A percentile compares a stretch with the other conserved stretches of the same genome.
These are phyloP conservation scores for Wickerhamomyces tratensis DNA, from an alignment of 805 yeast genomes.

Conservation along the genomic window DNA sequence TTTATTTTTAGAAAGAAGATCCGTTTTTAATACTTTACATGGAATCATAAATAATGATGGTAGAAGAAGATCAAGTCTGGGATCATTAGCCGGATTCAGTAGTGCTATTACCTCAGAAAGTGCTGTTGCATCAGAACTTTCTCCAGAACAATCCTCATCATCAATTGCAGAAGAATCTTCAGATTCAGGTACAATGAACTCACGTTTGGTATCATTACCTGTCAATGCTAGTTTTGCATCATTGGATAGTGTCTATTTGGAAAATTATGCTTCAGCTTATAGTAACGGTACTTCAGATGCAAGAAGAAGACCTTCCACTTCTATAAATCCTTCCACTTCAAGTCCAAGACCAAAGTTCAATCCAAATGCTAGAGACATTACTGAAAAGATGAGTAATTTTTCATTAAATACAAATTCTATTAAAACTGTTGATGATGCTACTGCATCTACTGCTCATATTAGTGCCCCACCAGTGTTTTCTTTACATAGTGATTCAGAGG, in stretches of 20 bases:
- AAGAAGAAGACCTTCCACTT: neutral
- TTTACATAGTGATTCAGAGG: neutral
- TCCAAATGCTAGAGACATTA: neutral
- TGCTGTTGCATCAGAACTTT: conserved; percentile 1
- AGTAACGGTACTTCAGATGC: neutral
- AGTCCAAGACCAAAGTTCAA: conserved; percentile 7
- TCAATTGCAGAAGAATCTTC: conserved; percentile 17
- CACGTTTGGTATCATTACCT: conserved; percentile 60
- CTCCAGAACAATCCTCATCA: conserved; percentile 2
- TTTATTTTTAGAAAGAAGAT: conserved; percentile 14
- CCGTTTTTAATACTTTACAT: conserved; percentile 17
- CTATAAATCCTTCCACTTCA: conserved; percentile 3
- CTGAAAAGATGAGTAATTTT: conserved; percentile 11
- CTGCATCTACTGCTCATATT: conserved; percentile 10
- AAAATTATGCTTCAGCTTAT: conserved; percentile 28
- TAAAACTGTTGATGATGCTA: conserved; percentile 6
- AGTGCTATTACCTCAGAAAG: neutral
- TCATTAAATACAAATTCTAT: conserved; percentile 9
- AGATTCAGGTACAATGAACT: conserved; percentile 22
- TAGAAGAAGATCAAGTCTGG: conserved; percentile 9
- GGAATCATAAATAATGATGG: conserved; percentile 14
- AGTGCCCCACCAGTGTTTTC: conserved; percentile 3
- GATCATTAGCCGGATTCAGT: neutral
- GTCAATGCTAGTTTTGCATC: conserved; percentile 73
- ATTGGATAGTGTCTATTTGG: conserved; percentile 58